These are phyloP conservation scores for Pleurotus tuber-regium DNA, from an alignment of 768 basidiomycete species.

Conservation along the genomic window DNA sequence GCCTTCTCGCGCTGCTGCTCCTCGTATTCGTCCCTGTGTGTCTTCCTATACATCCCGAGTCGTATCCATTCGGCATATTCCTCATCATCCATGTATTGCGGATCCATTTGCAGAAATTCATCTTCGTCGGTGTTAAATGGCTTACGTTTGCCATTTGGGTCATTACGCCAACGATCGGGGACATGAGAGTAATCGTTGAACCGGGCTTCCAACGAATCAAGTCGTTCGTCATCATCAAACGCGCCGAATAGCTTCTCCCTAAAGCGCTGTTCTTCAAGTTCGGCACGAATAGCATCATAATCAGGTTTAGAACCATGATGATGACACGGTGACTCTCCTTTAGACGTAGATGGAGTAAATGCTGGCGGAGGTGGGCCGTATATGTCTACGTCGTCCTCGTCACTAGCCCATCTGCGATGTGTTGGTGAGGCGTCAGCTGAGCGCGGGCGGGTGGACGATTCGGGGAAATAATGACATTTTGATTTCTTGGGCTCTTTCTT, in stretches of 20 bases:
- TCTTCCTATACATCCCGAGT: constrained; percentile 79
- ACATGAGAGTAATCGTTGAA: constrained; percentile 72
- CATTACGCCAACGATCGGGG: constrained; percentile 63
- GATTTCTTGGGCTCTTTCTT: constrained; percentile 27
- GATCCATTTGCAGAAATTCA: constrained; percentile 41
- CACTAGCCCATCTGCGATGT: constrained; percentile 24
- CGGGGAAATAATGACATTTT: not conserved
- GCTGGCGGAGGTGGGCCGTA: constrained; percentile 20
- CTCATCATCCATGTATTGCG: constrained; percentile 70
- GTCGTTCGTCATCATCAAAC: constrained; percentile 67
- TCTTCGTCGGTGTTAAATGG: constrained; percentile 28
- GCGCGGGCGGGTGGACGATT: not conserved
- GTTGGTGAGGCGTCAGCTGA: constrained; percentile 11
- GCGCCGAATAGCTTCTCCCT: constrained; percentile 72
- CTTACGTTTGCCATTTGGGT: constrained; percentile 22
- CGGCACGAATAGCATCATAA: constrained; percentile 47
- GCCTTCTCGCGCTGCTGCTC: constrained; percentile 59
- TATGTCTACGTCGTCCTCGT: constrained; percentile 15
- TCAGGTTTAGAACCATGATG: constrained; percentile 30
- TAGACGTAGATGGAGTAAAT: constrained; percentile 2
- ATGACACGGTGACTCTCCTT: not conserved
- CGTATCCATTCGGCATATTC: constrained; percentile 88
- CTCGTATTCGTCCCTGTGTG: constrained; percentile 63
- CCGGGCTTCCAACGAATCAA: constrained; percentile 59
- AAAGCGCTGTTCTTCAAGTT: constrained; percentile 65